Evolutionary conservation across 2,329 filamentous ascomycete genomes (phyloP).

Genomic region (Myrmaecium sp.): DNA sequence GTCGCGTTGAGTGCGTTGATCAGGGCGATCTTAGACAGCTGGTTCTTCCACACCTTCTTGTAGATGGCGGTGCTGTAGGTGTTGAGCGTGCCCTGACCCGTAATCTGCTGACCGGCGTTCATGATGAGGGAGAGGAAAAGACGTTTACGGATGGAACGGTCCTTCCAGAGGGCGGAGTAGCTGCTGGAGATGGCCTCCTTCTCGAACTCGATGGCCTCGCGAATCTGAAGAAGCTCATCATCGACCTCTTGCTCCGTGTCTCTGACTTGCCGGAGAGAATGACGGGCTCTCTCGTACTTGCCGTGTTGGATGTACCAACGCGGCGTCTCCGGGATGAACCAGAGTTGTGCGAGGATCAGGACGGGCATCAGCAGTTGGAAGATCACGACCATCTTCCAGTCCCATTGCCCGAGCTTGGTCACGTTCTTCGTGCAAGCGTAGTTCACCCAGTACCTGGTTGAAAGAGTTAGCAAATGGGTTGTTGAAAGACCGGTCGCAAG

Average conservation of each 20-base stretch:
- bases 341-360: constrained; percentile 42
- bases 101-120: constrained; percentile 56
- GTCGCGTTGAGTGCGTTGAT: constrained; percentile 63
- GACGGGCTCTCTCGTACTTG: constrained; percentile 42
- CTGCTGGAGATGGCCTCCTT: constrained; percentile 47
- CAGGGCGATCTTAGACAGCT: constrained; percentile 39
- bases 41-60: constrained; percentile 46
- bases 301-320: constrained; percentile 39
- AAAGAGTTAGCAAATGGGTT: too few species aligned
- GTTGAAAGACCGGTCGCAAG: too few species aligned
- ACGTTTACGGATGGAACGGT: constrained; percentile 49
- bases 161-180: constrained; percentile 53
- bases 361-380: constrained; percentile 54
- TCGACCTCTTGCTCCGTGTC: constrained; percentile 49
- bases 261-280: constrained; percentile 41
- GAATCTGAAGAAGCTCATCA: constrained; percentile 46
- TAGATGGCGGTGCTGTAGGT: constrained; percentile 59
- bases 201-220: constrained; percentile 54
- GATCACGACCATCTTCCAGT: constrained; percentile 57
- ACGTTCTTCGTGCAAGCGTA: constrained; percentile 43
- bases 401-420: constrained; percentile 46
- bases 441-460: constrained; percentile 52
- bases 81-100: constrained; percentile 57
- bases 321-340: constrained; percentile 35
- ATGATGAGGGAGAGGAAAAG: constrained; percentile 47